Evolutionary conservation across 345 rosid species (phyloP).

Genomic region (Rubroshorea leprosula): DNA sequence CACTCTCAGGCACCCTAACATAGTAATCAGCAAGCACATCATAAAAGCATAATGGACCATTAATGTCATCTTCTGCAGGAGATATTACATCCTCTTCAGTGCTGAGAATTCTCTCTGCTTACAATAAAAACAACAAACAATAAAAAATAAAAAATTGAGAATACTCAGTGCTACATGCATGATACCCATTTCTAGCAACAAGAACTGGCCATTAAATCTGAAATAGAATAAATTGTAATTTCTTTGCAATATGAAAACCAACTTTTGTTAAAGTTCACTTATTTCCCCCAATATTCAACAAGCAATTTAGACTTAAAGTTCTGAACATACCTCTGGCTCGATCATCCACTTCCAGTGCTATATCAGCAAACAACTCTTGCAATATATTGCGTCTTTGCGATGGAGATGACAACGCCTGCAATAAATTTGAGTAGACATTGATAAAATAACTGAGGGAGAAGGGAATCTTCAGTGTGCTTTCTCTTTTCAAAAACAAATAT

Average conservation of each 20-base stretch:
- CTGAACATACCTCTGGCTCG: conserved; percentile 62
- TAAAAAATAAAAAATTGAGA: conserved; percentile 1
- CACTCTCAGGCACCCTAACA: conserved; percentile 54
- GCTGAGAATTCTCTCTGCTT: conserved; percentile 70
- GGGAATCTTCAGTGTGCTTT: background rate
- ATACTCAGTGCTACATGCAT: background rate
- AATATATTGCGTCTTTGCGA: conserved; percentile 79
- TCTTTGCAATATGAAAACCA: background rate
- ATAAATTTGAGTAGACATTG: conserved; percentile 5
- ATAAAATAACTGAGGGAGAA: background rate
- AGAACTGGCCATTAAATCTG: background rate
- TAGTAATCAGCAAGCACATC: conserved; percentile 91
- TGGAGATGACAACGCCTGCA: conserved; percentile 78
- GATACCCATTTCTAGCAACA: background rate
- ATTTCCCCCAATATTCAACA: background rate
- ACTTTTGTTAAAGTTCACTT: background rate
- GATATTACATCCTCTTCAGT: conserved; percentile 57
- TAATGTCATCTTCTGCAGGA: conserved; percentile 35
- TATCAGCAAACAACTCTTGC: conserved; percentile 83
- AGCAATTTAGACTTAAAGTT: background rate
- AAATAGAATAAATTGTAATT: background rate
- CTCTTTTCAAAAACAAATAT: background rate
- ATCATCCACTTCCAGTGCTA: conserved; percentile 89
- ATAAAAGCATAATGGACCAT: conserved; percentile 67
- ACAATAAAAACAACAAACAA: conserved; percentile 27